These are phyloP conservation scores for Sporobolomyces phaffii DNA, from an alignment of 768 basidiomycete species.

Conservation along the genomic window DNA sequence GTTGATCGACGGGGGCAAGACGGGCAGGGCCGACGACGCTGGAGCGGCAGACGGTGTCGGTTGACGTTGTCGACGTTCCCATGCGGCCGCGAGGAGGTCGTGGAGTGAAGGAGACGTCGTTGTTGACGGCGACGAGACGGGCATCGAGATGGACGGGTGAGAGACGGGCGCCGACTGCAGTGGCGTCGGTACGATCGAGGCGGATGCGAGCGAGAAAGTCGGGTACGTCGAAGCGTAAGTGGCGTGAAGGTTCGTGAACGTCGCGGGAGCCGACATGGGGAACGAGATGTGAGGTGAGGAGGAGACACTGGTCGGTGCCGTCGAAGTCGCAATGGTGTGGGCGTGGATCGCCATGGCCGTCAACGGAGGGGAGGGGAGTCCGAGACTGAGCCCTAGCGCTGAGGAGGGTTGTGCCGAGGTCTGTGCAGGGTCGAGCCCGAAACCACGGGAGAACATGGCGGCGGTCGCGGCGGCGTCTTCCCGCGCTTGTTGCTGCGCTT, in stretches of 20 bases:
- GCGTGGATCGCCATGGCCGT: background rate
- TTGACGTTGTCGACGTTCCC: slow-evolving; percentile 10
- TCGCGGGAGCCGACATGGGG: background rate
- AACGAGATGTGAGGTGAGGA: slow-evolving; percentile 10
- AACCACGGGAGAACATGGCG: slow-evolving; percentile 22
- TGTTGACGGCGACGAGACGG: background rate
- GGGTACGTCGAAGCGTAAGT: slow-evolving; percentile 26
- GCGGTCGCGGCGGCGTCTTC: slow-evolving; percentile 29
- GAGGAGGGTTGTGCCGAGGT: background rate
- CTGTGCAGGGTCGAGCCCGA: slow-evolving; percentile 10
- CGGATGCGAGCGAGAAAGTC: slow-evolving; percentile 9
- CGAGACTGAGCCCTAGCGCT: slow-evolving; percentile 21
- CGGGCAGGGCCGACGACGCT: background rate
- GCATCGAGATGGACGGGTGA: background rate
- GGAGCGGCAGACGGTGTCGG: background rate
- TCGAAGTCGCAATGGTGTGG: background rate
- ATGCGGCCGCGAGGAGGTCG: slow-evolving; percentile 27
- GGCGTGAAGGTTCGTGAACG: slow-evolving; percentile 9
- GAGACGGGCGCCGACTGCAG: background rate
- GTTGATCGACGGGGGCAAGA: background rate
- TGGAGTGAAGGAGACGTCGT: background rate
- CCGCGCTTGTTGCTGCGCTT: slow-evolving; percentile 24
- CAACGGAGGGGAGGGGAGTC: slow-evolving; percentile 13
- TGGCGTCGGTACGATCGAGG: slow-evolving; percentile 12
- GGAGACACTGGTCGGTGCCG: background rate